Percentiles rank a stretch among this genome's conserved stretches.
Conservation (phyloP, 352 stramenopile genomes). For the Phytopythium kandeliae region DNA sequence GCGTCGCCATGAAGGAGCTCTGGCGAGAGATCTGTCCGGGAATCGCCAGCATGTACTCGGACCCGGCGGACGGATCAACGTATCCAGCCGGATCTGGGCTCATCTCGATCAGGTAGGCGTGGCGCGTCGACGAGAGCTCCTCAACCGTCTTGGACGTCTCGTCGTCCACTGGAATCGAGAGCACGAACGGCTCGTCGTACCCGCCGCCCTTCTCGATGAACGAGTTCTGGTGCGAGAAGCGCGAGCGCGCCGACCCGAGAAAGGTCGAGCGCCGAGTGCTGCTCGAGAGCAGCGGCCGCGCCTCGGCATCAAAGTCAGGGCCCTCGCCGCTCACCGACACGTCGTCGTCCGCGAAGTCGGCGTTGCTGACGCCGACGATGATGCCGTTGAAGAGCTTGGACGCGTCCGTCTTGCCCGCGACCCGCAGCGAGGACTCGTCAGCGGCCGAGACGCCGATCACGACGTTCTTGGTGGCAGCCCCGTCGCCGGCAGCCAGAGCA, state of each 20-base stretch:
- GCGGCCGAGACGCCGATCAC: conserved; percentile 63
- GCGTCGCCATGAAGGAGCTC: conserved; percentile 12
- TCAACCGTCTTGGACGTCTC: conserved; percentile 53
- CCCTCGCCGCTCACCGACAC: not conserved
- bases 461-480: conserved; percentile 59
- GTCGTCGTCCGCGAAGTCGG: conserved; percentile 26
- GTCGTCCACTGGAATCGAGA: conserved; percentile 73
- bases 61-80: conserved; percentile 25
- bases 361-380: conserved; percentile 60
- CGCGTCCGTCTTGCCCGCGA: conserved; percentile 50
- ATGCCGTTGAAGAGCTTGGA: conserved; percentile 63
- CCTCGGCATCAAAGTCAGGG: conserved; percentile 26
- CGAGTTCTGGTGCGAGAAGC: conserved; percentile 27
- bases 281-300: conserved; percentile 37
- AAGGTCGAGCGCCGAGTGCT: conserved; percentile 30
- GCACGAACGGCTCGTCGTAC: conserved; percentile 46
- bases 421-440: conserved; percentile 59
- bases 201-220: conserved; percentile 32
- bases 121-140: conserved; percentile 37
- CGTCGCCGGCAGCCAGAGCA: conserved; percentile 11
- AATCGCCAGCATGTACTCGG: conserved; percentile 69
- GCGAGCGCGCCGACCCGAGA: conserved; percentile 40
- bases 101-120: conserved; percentile 82
- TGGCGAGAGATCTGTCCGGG: conserved; percentile 24
- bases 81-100: conserved; percentile 40